Evolutionary conservation across 2,329 filamentous ascomycete genomes (phyloP).

Genomic region (Epichloe sp.): DNA sequence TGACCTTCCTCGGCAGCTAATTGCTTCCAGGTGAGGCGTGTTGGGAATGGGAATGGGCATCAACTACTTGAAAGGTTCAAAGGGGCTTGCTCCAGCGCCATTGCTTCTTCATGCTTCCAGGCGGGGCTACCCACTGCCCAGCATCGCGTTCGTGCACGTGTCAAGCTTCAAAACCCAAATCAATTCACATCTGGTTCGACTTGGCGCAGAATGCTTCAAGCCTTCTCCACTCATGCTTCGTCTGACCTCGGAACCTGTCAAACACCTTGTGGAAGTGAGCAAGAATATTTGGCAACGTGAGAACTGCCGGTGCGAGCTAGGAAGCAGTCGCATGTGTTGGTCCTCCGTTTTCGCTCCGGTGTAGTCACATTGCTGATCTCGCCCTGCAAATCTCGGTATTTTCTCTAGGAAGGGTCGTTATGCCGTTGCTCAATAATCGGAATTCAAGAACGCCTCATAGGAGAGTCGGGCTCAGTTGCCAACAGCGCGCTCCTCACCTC

Average conservation of each 20-base stretch:
- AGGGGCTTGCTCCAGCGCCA: not conserved
- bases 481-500: constrained; percentile 7
- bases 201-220: not conserved
- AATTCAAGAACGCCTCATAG: not conserved
- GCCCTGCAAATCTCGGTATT: not conserved
- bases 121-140: not conserved
- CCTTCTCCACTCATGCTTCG: not conserved
- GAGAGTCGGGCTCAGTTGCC: constrained; percentile 12
- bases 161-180: not conserved
- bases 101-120: not conserved
- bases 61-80: not conserved
- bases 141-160: not conserved
- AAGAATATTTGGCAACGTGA: not conserved
- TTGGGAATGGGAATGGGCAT: not conserved
- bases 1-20: not conserved
- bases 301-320: not conserved
- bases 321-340: not conserved
- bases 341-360: not conserved
- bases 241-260: not conserved
- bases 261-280: not conserved
- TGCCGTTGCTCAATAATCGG: constrained; percentile 5
- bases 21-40: not conserved
- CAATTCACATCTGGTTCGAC: not conserved
- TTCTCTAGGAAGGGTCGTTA: not conserved
- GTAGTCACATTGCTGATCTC: not conserved